Evolutionary conservation across 2,329 filamentous ascomycete species (phyloP).

Genomic region (Claviceps cyperi): DNA sequence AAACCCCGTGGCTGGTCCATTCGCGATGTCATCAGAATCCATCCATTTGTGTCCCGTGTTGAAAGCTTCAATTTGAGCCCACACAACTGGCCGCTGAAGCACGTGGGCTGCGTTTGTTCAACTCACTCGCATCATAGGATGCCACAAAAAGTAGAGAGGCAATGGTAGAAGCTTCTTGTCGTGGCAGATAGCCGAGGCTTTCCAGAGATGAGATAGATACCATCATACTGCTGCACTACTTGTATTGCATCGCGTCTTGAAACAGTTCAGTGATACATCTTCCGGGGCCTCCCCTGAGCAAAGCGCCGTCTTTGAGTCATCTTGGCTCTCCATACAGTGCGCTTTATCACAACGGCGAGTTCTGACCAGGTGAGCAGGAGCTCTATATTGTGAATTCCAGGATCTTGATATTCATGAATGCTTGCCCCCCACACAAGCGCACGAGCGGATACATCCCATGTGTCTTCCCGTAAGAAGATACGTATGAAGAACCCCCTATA

Average conservation of each 20-base stretch:
- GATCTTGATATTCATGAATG: no score
- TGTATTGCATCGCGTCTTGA: not conserved
- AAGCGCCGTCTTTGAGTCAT: no score
- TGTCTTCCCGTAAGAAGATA: no score
- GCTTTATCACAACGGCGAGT: no score
- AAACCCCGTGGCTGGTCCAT: slow-evolving; percentile 17
- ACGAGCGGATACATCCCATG: no score
- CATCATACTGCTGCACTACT: not conserved
- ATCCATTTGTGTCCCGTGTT: slow-evolving; percentile 7
- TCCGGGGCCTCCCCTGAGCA: no score
- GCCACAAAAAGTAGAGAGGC: not conserved
- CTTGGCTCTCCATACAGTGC: no score
- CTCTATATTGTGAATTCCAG: no score
- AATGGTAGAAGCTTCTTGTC: not conserved
- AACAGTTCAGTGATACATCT: not conserved
- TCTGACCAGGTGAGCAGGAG: no score
- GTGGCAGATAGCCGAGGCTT: not conserved
- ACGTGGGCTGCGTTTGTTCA: slow-evolving; percentile 10
- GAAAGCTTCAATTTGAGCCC: not conserved
- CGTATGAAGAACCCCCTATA: no score
- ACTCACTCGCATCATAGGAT: not conserved
- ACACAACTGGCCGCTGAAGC: slow-evolving; percentile 5
- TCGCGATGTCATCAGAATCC: slow-evolving; percentile 6
- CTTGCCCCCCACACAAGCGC: no score
- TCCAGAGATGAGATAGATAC: not conserved